Evolutionary conservation across 1,284 basidiomycete species (phyloP), one percentile per base, ranked within the genome.

Genomic region (Termitomyces sp.): DNA sequence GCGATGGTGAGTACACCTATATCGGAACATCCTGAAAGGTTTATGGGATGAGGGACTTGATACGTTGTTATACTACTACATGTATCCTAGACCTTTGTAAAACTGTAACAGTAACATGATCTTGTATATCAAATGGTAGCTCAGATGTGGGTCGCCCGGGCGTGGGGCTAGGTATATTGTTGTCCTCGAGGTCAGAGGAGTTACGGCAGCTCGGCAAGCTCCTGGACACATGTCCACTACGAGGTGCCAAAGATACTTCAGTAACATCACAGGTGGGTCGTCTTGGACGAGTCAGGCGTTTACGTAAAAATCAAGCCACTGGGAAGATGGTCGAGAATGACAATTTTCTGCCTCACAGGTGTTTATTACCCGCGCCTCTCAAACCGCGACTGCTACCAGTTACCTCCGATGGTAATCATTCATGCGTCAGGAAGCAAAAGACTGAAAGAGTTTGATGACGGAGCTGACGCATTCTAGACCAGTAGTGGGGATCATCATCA

Each of bases 1-100:
- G 63, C 68, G 36, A 73, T 76, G 58, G 69, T 65, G 28, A 67
- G 64, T 52, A 77, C 75, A 12, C 76, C 76, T 19, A 50, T 69
- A 51, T 60, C 66, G 53, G 70, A 72, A 55, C 61, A 67, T 53
- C 61, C 68, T 40, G 62, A 66, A 49, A 50, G 65, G 56, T 66
- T 67, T 55, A 56, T 39, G 26, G 43, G 24, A 30, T 45, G 48
- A 49, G 42, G 28, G 33, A 42, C 8, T 28, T 59, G 42, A 30
- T 46, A 36, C 30, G 15, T 44, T 17, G 34, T 42, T 52, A 46
- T 5, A 36, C 28, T 43, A 44, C 17, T 19, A 19, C 12, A 36
- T 44, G 40, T 38, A 43, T 44, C 1, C 30, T 17, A 48, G 2
- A 36, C 33, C 24, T 46, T 44, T 38, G 33, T 45, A 30, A 24